Percentiles rank a stretch among this genome's conserved stretches.
phyloP scores from a whole-genome alignment of 208 protist species.

The Leishmania arabica region DNA sequence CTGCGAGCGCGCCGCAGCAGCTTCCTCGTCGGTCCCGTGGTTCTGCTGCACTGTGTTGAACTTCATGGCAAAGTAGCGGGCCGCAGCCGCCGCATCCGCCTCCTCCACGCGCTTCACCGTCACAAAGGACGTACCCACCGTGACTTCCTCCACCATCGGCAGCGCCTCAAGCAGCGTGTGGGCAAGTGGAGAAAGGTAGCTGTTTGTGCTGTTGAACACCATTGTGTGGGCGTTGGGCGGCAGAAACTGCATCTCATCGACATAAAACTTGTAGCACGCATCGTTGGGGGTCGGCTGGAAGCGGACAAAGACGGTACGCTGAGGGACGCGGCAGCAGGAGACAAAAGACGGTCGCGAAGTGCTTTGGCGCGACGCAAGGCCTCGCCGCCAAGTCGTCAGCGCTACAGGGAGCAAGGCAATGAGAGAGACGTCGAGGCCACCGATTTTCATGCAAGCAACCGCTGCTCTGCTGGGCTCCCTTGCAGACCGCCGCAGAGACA shows the following conservation, averaged over 20 bases:
- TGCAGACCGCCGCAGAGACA: conserved; percentile 1
- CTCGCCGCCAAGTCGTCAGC: conserved; percentile 2
- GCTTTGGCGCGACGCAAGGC: not conserved
- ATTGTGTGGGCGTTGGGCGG: conserved; percentile 53
- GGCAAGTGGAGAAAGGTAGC: conserved; percentile 81
- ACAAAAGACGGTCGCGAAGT: not conserved
- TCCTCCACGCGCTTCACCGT: conserved; percentile 79
- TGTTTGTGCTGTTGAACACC: conserved; percentile 79
- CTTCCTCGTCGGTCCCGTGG: conserved; percentile 26
- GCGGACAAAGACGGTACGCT: conserved; percentile 61
- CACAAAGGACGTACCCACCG: conserved; percentile 72
- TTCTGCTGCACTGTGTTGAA: conserved; percentile 36
- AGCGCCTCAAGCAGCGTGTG: conserved; percentile 61
- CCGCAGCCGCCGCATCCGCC: conserved; percentile 59
- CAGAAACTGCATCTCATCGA: conserved; percentile 65
- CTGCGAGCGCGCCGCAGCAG: conserved; percentile 49
- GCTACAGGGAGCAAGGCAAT: not conserved
- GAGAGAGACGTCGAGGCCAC: not conserved
- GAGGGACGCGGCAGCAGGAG: not conserved
- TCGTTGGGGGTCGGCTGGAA: conserved; percentile 87
- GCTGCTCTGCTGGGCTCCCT: not conserved
- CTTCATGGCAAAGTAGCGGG: conserved; percentile 62
- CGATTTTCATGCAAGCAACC: not conserved
- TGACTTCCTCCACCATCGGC: conserved; percentile 92
- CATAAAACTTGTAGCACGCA: conserved; percentile 85